Base-by-base conservation (phyloP, 345 rosid species). In the Anacardium occidentale region DNA sequence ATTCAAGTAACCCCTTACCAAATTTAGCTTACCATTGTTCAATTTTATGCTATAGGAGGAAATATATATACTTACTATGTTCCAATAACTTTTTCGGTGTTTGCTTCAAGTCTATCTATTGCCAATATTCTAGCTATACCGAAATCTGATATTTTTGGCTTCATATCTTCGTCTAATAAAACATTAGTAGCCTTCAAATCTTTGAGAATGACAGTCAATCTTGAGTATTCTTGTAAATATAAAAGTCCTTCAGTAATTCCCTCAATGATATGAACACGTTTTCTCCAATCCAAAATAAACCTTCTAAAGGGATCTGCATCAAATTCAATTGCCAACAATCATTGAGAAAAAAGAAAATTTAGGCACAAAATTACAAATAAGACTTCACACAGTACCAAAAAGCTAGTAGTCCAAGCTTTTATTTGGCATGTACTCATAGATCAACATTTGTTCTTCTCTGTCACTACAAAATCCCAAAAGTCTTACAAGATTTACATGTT, bases 81-180 rank as follows among this genome's bases (percentile, higher is more conserved):
- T 40, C 86, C 89, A 5, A 83, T 83, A 42, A 83, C 64, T 26
- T 75, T 70, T 1, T 44, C 34, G 0, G 83, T 81, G 13, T 63
- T 83, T 34, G 73, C 81, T 13, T 83, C 78, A 4, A 74, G 64
- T 62, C 81, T 71, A 60, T 80, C 70, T 26, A 48, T 73, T 70
- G 47, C 58, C 18, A 86, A 82, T 45, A 81, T 74, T 59, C 83
- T 80, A 50, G 85, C 88, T 83, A 82, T 77, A 44, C 90, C 90
- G 2, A 86, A 86, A 73, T 84, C 88, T 5, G 86, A 79, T 14
- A 86, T 83, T 68, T 83, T 86, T 0, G 85, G 83, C 18, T 65
- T 72, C 89, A 83, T 74, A 18, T 78, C 78, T 48, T 29, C 63
- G 61, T 86, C 87, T 17, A 86, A 65, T 70, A 86, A 78, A 62